These are phyloP conservation scores for Penicillium daleae DNA, from an alignment of 495 filamentous ascomycete genomes.

Conservation along the genomic window DNA sequence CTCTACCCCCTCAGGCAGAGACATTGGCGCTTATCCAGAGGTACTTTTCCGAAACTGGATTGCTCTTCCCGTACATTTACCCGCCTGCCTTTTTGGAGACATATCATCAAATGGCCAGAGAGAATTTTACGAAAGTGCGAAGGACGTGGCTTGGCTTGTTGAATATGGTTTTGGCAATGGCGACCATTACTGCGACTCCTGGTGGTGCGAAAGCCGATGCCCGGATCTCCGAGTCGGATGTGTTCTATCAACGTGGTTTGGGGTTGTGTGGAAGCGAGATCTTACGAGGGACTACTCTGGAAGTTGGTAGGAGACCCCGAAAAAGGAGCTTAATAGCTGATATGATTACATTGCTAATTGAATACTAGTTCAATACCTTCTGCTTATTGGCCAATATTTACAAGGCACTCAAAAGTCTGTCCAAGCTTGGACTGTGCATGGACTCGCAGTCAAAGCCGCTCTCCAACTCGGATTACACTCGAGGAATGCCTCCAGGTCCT, in stretches of 20 bases:
- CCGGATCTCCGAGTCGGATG: constrained; percentile 37
- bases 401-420: constrained; percentile 49
- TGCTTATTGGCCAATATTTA: constrained; percentile 45
- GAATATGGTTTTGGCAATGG: constrained; percentile 31
- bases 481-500: constrained; percentile 26
- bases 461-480: constrained; percentile 45
- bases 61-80: constrained; percentile 44
- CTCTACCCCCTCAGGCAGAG: constrained; percentile 29
- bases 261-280: constrained; percentile 36
- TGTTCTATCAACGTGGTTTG: constrained; percentile 41
- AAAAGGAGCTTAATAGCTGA: not conserved
- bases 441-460: constrained; percentile 42
- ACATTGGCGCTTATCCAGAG: constrained; percentile 29
- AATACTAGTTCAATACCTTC: constrained; percentile 37
- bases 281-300: constrained; percentile 39
- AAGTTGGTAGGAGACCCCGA: constrained; percentile 29
- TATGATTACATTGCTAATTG: not conserved
- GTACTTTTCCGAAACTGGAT: constrained; percentile 46
- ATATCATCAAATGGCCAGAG: constrained; percentile 34
- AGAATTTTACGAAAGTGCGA: constrained; percentile 38
- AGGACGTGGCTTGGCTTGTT: constrained; percentile 36
- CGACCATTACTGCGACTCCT: constrained; percentile 23
- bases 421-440: constrained; percentile 48
- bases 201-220: constrained; percentile 18
- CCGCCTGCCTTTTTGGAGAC: constrained; percentile 41